Conservation (phyloP, 441 rosid genomes). For the Omphalea diandra region DNA sequence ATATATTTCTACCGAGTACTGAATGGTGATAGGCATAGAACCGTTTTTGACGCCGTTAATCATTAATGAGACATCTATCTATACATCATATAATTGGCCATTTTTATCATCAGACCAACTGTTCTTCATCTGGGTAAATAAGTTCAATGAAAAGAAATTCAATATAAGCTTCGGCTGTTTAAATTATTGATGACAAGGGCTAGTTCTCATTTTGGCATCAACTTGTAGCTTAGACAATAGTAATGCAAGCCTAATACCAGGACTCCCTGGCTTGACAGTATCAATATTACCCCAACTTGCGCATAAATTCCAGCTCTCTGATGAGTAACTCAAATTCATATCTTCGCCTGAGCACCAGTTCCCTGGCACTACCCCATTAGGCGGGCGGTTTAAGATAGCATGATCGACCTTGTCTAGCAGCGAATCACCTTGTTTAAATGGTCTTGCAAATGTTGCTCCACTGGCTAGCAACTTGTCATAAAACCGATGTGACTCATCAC, state of each 20-base stretch:
- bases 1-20: no score
- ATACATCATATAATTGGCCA: no score
- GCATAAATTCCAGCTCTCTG: constrained; percentile 21
- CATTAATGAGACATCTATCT: no score
- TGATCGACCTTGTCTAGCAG: constrained; percentile 38
- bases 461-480: constrained; percentile 31
- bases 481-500: no score
- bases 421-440: constrained; percentile 32
- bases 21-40: no score
- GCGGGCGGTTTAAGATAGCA: constrained; percentile 30
- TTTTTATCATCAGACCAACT: no score
- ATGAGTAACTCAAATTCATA: neutral
- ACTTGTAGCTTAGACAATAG: constrained; percentile 25
- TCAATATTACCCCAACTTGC: constrained; percentile 31
- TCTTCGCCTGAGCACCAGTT: constrained; percentile 38
- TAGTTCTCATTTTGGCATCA: constrained; percentile 15
- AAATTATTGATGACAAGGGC: constrained; percentile 20
- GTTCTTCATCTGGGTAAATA: no score
- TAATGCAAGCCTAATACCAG: constrained; percentile 32
- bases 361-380: constrained; percentile 35
- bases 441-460: constrained; percentile 46
- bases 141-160: no score
- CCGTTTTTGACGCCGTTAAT: no score
- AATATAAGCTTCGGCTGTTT: no score
- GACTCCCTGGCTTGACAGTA: constrained; percentile 30